Conservation (phyloP, 306 rosid species). For the Clitoria ternatea region DNA sequence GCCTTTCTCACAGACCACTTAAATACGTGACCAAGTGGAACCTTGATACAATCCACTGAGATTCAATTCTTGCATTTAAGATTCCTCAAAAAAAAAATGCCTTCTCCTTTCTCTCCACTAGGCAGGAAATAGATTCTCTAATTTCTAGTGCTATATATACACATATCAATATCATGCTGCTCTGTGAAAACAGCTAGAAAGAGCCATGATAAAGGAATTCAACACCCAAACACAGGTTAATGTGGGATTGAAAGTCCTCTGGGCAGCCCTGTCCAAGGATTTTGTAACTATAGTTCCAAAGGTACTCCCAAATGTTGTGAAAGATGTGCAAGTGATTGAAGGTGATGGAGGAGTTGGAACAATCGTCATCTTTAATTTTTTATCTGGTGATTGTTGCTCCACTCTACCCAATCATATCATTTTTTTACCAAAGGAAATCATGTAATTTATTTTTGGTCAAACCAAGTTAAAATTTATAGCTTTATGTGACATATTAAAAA, state of each 20-base stretch:
- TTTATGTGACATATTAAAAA: too few relatives aligned
- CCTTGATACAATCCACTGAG: too few relatives aligned
- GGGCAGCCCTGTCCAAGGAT: slow-evolving; percentile 51
- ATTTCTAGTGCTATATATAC: background rate
- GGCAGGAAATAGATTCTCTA: background rate
- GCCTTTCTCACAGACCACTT: too few relatives aligned
- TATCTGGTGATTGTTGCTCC: slow-evolving; percentile 28
- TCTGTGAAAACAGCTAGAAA: background rate
- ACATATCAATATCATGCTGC: background rate
- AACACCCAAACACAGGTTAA: slow-evolving; percentile 38
- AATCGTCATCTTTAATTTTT: slow-evolving; percentile 47
- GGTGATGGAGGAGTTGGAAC: slow-evolving; percentile 69
- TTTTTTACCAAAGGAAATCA: too few relatives aligned
- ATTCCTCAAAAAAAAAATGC: too few relatives aligned
- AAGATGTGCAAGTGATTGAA: slow-evolving; percentile 48
- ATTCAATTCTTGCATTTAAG: too few relatives aligned
- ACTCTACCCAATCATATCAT: background rate
- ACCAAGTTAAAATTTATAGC: too few relatives aligned
- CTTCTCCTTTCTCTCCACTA: background rate
- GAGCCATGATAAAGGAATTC: slow-evolving; percentile 44
- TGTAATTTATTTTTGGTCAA: too few relatives aligned
- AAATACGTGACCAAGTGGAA: too few relatives aligned
- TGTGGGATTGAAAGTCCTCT: slow-evolving; percentile 44
- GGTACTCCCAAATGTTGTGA: slow-evolving; percentile 43
- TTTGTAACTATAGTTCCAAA: slow-evolving; percentile 36